Evolutionary conservation across 352 stramenopile species (phyloP).

Genomic region (Phytopythium montanum): DNA sequence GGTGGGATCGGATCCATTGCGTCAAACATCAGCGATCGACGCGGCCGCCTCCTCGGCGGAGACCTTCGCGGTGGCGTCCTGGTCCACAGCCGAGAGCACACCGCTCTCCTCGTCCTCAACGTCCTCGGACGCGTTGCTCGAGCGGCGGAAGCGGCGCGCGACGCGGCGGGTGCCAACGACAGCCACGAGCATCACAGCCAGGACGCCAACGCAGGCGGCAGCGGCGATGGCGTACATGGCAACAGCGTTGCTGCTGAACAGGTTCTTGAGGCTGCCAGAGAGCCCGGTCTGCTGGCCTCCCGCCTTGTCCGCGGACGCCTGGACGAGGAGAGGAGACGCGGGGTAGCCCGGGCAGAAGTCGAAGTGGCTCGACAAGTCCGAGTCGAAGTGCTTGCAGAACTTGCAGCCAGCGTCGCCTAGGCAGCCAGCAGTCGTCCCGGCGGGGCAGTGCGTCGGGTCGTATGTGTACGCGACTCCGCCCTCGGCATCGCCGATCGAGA

Average conservation of each 20-base stretch:
- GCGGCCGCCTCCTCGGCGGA: conserved; percentile 8
- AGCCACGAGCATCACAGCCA: conserved; percentile 23
- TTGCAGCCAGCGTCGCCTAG: conserved; percentile 18
- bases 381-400: conserved; percentile 29
- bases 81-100: conserved; percentile 14
- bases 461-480: conserved; percentile 25
- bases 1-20: no score
- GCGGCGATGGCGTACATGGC: not conserved
- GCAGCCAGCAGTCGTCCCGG: conserved; percentile 20
- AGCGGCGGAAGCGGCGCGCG: conserved; percentile 9
- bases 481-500: conserved; percentile 23
- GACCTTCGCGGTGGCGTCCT: conserved; percentile 9
- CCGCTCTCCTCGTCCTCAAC: conserved; percentile 17
- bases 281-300: not conserved
- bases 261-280: not conserved
- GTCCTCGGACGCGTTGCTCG: conserved; percentile 9
- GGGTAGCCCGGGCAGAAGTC: conserved; percentile 21
- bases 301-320: not conserved
- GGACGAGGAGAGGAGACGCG: not conserved
- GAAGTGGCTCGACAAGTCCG: conserved; percentile 16
- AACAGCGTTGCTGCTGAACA: not conserved
- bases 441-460: conserved; percentile 20
- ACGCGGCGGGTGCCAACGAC: conserved; percentile 24
- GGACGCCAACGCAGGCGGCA: conserved; percentile 18
- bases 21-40: not conserved